A percentile compares a stretch with the other conserved stretches of the same genome.
These are phyloP conservation scores for Bolboschoenoplectus hybrid DNA, from an alignment of 202 grass and related monocot genomes.

Conservation along the genomic window DNA sequence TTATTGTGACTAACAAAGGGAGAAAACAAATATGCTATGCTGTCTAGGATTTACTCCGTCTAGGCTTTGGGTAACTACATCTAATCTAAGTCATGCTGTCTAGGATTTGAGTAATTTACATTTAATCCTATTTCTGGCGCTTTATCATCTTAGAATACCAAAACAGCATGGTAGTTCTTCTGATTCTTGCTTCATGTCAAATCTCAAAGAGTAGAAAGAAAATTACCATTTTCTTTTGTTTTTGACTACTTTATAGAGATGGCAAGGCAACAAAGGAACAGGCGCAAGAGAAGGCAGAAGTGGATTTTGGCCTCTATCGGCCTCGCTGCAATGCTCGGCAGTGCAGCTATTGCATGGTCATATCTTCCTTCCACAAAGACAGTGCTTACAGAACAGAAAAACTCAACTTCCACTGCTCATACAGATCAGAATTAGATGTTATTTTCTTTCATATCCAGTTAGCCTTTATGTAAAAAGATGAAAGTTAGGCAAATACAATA, in stretches of 20 bases:
- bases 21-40: neutral
- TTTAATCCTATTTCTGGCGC: slow-evolving; percentile 3
- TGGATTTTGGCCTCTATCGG: slow-evolving; percentile 94
- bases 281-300: slow-evolving; percentile 77
- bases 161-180: neutral
- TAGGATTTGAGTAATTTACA: neutral
- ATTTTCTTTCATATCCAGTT: slow-evolving; percentile 30
- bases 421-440: slow-evolving; percentile 54
- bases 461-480: slow-evolving; percentile 31
- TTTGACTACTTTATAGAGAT: slow-evolving; percentile 56
- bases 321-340: slow-evolving; percentile 61
- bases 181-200: neutral
- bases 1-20: neutral
- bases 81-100: slow-evolving; percentile 11
- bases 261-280: slow-evolving; percentile 68
- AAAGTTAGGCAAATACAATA: neutral
- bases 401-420: slow-evolving; percentile 3
- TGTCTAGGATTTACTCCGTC: neutral
- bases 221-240: neutral
- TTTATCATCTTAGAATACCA: slow-evolving; percentile 5
- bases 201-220: neutral
- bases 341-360: slow-evolving; percentile 75
- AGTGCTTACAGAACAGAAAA: slow-evolving; percentile 43
- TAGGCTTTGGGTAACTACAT: neutral
- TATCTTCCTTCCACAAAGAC: slow-evolving; percentile 55